Percentiles rank a stretch among this genome's conserved stretches.
Conservation (phyloP, 2,329 filamentous ascomycete species). For the Pestalotiopsis sp. region DNA sequence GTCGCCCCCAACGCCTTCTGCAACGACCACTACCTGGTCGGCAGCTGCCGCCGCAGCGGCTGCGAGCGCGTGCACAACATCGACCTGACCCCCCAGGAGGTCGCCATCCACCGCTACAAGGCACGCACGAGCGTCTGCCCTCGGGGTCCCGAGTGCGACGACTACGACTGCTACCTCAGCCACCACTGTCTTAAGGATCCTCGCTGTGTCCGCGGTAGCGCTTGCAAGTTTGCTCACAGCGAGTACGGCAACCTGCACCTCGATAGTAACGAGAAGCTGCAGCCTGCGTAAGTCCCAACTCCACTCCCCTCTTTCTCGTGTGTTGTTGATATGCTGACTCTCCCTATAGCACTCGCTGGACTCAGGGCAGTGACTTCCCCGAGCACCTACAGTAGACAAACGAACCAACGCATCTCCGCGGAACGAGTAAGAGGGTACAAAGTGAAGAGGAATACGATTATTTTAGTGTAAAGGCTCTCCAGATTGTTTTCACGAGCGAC, state of each 20-base stretch:
- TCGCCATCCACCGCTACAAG: slow-evolving; percentile 38
- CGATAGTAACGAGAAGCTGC: slow-evolving; percentile 29
- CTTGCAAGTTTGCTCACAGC: slow-evolving; percentile 31
- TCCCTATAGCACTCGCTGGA: slow-evolving; percentile 29
- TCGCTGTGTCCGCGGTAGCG: slow-evolving; percentile 24
- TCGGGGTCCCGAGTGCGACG: slow-evolving; percentile 31
- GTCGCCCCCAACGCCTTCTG: slow-evolving; percentile 35
- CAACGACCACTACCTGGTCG: slow-evolving; percentile 36
- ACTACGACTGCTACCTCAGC: slow-evolving; percentile 36
- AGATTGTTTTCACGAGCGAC: neutral
- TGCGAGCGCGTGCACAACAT: slow-evolving; percentile 35
- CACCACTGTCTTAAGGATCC: slow-evolving; percentile 33
- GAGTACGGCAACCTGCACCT: slow-evolving; percentile 33
- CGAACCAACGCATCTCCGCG: neutral
- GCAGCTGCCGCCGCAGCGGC: slow-evolving; percentile 30
- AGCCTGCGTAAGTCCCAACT: slow-evolving; percentile 26
- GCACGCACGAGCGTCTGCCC: slow-evolving; percentile 36
- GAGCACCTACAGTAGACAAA: slow-evolving; percentile 60
- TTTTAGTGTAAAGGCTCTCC: neutral
- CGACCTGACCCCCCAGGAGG: slow-evolving; percentile 30
- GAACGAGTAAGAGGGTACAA: neutral
- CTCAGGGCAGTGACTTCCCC: slow-evolving; percentile 39
- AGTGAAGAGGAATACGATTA: neutral
- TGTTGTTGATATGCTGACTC: neutral
- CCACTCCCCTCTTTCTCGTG: neutral